phyloP scores from a whole-genome alignment of 805 yeast species.

The Lipomyces sp. region DNA sequence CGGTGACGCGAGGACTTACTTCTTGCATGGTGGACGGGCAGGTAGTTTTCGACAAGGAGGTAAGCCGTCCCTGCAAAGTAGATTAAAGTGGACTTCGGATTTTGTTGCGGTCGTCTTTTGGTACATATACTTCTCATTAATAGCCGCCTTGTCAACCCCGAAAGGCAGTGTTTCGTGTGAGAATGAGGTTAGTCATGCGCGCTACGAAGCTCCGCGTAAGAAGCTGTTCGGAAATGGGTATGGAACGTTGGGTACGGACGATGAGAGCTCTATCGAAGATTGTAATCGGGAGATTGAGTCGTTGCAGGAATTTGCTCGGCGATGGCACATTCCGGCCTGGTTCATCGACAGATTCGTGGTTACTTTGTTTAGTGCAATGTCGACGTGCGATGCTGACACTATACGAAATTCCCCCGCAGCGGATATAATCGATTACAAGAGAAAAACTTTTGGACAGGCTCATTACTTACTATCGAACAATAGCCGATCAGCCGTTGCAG shows the following conservation, averaged over 20 bases:
- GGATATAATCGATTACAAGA: constrained; percentile 32
- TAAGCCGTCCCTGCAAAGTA: constrained; percentile 11
- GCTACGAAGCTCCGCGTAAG: constrained; percentile 7
- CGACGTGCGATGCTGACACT: constrained; percentile 21
- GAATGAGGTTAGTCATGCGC: constrained; percentile 19
- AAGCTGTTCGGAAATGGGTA: background rate
- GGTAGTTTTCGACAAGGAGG: constrained; percentile 24
- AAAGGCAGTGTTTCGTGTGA: constrained; percentile 23
- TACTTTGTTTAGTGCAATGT: constrained; percentile 30
- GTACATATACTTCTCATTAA: constrained; percentile 28
- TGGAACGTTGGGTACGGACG: constrained; percentile 15
- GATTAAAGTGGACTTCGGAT: background rate
- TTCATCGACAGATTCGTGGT: constrained; percentile 22
- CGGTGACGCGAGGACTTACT: constrained; percentile 21
- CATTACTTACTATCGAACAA: constrained; percentile 28
- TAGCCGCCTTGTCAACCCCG: constrained; percentile 18
- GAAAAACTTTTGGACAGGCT: constrained; percentile 26
- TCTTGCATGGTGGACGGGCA: constrained; percentile 29
- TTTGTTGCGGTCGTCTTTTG: constrained; percentile 16
- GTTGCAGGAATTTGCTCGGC: constrained; percentile 16
- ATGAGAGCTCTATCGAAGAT: constrained; percentile 9
- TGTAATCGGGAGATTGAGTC: constrained; percentile 19
- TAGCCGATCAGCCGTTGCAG: constrained; percentile 26
- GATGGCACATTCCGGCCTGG: constrained; percentile 28
- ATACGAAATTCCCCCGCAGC: constrained; percentile 30